These are phyloP conservation scores for Gymnopus androsaceus DNA, from an alignment of 1,284 basidiomycete genomes.

Conservation along the genomic window DNA sequence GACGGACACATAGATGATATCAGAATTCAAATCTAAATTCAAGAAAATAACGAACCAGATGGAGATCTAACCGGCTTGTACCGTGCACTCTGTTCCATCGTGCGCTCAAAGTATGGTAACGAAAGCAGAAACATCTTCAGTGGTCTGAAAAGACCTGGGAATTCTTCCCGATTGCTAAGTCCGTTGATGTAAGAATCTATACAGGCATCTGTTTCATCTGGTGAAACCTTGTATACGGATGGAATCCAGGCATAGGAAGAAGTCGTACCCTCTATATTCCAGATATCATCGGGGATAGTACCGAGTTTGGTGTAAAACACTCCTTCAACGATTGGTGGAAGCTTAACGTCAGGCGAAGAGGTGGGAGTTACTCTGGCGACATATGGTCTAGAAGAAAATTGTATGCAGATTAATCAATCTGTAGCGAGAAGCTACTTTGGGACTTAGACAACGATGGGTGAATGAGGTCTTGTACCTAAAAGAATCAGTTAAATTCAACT, in stretches of 20 bases:
- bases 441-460: slow-evolving; percentile 19
- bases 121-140: slow-evolving; percentile 20
- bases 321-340: neutral
- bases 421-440: too few species aligned
- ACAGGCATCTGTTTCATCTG: slow-evolving; percentile 16
- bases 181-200: slow-evolving; percentile 24
- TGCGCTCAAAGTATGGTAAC: slow-evolving; percentile 20
- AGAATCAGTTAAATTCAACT: neutral
- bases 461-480: slow-evolving; percentile 22
- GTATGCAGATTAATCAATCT: too few species aligned
- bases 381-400: slow-evolving; percentile 13
- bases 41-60: slow-evolving; percentile 10
- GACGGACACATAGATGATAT: neutral
- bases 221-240: slow-evolving; percentile 17
- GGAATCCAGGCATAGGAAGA: slow-evolving; percentile 21
- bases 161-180: slow-evolving; percentile 18
- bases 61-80: neutral
- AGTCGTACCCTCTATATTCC: neutral
- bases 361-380: neutral
- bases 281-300: neutral
- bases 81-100: neutral
- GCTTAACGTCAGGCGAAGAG: neutral
- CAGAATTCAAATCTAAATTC: neutral
- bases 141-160: slow-evolving; percentile 16
- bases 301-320: slow-evolving; percentile 1